Evolutionary conservation across 345 rosid species (phyloP), one percentile per base, ranked within the genome.

Genomic region (Salix purpurea): DNA sequence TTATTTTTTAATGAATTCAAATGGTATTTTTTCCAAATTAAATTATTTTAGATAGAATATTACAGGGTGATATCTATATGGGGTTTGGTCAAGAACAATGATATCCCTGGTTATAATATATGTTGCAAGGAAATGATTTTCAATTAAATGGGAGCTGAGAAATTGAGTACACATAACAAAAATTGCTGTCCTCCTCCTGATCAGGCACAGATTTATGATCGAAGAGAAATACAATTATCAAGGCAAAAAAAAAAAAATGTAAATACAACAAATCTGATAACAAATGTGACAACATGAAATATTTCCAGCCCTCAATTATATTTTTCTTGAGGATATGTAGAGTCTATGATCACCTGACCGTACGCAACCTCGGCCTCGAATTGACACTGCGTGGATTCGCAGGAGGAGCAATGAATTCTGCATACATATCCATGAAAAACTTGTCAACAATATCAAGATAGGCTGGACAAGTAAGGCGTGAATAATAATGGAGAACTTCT

Each of bases 401-500:
- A 50, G 74, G 71, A 1, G 75, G 70, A 7, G 77, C 86, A 11
- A 69, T 74, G 50, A 88, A 74, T 23, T 94, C 97, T 16, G 85
- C 79, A 60, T 85, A 89, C 30, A 94, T 83, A 16, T 94, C 92
- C 81, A 86, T 76, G 89, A 94, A 92, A 78, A 91, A 89, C 74
- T 81, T 84, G 65, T 94, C 98, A 32, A 90, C 88, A 54, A 94
- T 88, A 58, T 89, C 94, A 21, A 87, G 65, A 83, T 89, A 94
- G 54, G 88, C 87, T 42, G 91, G 87, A n/a, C 90, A 94, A 9
- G 89, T 88, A 21, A 94, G 89, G 36, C 92, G 85, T 48, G 97
- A 90, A 82, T 94, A 94, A 81, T 88, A 94, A 76, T 90, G 87
- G 4, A 90, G 82, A 75, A 94, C 87, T 84, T 94, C 94, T 83